Conservation (phyloP, 805 yeast species). For the Schizosaccharomyces cryophilus region DNA sequence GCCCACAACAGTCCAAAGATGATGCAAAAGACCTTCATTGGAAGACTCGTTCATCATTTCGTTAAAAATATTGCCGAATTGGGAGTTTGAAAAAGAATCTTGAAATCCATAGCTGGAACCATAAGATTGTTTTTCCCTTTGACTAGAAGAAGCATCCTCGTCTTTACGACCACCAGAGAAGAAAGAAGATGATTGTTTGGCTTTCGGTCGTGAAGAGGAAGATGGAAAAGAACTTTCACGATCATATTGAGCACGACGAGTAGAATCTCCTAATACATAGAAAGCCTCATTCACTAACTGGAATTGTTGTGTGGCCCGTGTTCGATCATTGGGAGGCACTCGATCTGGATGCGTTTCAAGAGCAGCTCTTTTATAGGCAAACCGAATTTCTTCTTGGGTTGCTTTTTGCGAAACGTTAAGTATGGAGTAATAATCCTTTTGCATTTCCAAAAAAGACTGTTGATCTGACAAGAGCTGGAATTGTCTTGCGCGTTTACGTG, state of each 20-base stretch:
- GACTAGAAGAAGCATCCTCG: conserved; percentile 3
- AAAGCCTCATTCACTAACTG: conserved; percentile 10
- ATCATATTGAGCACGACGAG: conserved; percentile 8
- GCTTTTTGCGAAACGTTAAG: conserved; percentile 47
- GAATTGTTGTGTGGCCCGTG: conserved; percentile 7
- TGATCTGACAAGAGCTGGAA: too few species aligned
- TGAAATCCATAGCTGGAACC: too few species aligned
- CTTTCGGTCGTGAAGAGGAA: conserved; percentile 6
- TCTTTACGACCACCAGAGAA: too few species aligned
- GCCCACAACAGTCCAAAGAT: conserved; percentile 1
- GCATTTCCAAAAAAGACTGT: background rate
- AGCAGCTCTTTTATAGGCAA: conserved; percentile 37
- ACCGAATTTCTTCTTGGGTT: conserved; percentile 45
- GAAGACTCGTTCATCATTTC: conserved; percentile 9
- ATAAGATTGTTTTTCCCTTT: conserved; percentile 6
- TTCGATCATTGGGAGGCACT: conserved; percentile 5
- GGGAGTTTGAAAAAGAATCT: conserved; percentile 3
- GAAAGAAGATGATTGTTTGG: conserved; percentile 1
- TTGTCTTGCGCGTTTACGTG: too few species aligned
- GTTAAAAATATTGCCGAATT: conserved; percentile 9
- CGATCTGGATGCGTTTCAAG: conserved; percentile 10
- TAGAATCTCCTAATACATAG: conserved; percentile 7
- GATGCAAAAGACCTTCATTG: conserved; percentile 4
- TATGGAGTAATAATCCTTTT: conserved; percentile 44
- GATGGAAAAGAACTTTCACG: conserved; percentile 4